Percentiles rank a stretch among this genome's conserved stretches.
phyloP scores from a whole-genome alignment of 2,329 filamentous ascomycete genomes.

The Clonostachys rosea region DNA sequence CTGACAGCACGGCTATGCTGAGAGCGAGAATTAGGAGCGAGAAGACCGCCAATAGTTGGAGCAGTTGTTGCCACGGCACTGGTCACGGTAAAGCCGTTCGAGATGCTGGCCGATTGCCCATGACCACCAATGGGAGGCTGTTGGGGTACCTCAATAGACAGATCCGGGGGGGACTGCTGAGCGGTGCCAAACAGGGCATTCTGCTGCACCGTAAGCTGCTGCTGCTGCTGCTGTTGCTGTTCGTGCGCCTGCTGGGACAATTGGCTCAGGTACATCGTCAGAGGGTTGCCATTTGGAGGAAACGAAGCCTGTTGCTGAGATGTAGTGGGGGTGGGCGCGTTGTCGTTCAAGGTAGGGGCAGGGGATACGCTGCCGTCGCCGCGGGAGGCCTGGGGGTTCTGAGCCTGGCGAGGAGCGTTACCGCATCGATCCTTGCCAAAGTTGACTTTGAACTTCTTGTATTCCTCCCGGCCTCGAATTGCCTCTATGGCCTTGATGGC shows the following conservation, averaged over 20 bases:
- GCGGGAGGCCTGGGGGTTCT: constrained; percentile 63
- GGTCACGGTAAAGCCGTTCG: constrained; percentile 56
- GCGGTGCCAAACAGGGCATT: constrained; percentile 75
- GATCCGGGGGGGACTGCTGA: constrained; percentile 51
- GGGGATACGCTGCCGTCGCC: constrained; percentile 56
- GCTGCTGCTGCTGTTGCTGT: constrained; percentile 72
- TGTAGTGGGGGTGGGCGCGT: constrained; percentile 44
- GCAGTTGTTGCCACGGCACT: constrained; percentile 48
- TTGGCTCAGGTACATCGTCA: constrained; percentile 91
- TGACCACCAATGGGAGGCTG: constrained; percentile 59
- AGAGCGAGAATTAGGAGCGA: constrained; percentile 62
- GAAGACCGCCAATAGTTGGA: constrained; percentile 65
- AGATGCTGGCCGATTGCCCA: constrained; percentile 62
- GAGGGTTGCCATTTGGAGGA: constrained; percentile 78
- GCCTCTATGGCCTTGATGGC: constrained; percentile 99
- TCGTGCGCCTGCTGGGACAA: constrained; percentile 68
- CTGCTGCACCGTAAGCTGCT: constrained; percentile 70
- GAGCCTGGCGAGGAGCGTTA: constrained; percentile 87
- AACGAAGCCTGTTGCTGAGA: constrained; percentile 64
- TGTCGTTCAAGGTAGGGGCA: constrained; percentile 53
- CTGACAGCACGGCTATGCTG: constrained; percentile 81
- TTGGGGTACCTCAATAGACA: constrained; percentile 53
- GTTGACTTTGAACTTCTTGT: constrained; percentile 98
- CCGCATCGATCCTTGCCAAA: constrained; percentile 98
- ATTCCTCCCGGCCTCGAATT: constrained; percentile 89